A percentile compares a stretch with the other conserved stretches of the same genome.
Conservation (phyloP, 2,329 filamentous ascomycete species). For the Bipolaris victoriae region DNA sequence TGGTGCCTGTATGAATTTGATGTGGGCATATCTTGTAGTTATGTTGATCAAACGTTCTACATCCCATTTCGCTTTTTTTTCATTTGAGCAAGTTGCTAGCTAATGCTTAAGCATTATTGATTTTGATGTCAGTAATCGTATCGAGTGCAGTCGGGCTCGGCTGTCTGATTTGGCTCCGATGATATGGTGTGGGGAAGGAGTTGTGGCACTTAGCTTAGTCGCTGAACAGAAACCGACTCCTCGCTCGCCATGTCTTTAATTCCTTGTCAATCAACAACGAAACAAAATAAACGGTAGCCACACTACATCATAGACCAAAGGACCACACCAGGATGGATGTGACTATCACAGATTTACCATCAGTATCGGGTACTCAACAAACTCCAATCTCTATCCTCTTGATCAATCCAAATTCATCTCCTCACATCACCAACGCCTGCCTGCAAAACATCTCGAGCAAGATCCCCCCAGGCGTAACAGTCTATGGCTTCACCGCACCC, state of each 20-base stretch:
- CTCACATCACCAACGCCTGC: background rate
- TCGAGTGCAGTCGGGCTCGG: background rate
- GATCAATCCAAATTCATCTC: background rate
- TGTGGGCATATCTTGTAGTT: background rate
- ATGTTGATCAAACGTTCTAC: background rate
- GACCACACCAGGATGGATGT: background rate
- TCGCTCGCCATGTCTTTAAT: background rate
- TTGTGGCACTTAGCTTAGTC: background rate
- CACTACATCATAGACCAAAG: background rate
- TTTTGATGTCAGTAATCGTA: background rate
- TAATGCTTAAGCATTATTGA: background rate
- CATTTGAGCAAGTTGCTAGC: background rate
- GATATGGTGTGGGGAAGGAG: background rate
- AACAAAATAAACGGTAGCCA: background rate
- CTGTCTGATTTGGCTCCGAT: background rate
- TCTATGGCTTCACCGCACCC: background rate
- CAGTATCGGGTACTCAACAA: background rate
- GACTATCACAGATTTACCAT: background rate
- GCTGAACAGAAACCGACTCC: background rate
- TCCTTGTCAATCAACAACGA: background rate
- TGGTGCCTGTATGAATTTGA: background rate
- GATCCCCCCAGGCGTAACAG: background rate
- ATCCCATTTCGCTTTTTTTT: background rate
- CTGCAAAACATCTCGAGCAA: background rate
- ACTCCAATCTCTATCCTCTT: background rate